Evolutionary conservation across 208 protist genomes (phyloP), one percentile per base, ranked within the genome.

Genomic region (Jaenimonas drosophilae): DNA sequence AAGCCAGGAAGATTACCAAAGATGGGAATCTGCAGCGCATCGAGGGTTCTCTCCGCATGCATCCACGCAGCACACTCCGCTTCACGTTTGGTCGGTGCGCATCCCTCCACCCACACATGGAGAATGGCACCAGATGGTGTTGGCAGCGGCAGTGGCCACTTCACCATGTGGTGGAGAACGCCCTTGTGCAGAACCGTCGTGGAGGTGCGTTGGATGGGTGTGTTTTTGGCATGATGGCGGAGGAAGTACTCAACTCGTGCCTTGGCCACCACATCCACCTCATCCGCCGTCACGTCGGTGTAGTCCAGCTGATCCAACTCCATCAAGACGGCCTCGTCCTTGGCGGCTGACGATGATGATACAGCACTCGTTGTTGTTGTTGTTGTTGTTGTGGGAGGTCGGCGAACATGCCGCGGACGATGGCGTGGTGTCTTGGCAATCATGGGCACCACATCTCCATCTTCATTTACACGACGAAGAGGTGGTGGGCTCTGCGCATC

Each of bases 41-140:
- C 80, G 14, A 95, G 55, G 5, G 71, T 63, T 6, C 79, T 77
- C 55, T 92, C 78, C 38, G 88, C 88, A 49, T 95, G 88, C 88
- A 95, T 92, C 76, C 78, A 95, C 9, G 64, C 71, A 9, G 92
- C 62, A n/a, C 71, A 26, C 16, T 95, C 88, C 14, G 88, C 83
- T 42, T 95, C 88, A 19, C 69, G 72, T 49, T 86, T 82, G 0
- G 79, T 86, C 23, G 67, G 44, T 7, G 83, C 84, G 3, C 64
- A 57, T 11, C 88, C 81, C 3, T 60, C 51, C 25, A 75, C 76
- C 24, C 28, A 52, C 56, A 38, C 65, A 44, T 38, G 43, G 4
- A 29, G 21, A 3, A 4, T n/a, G 3, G 12, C 6, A 14, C 6
- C 11, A 3, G 24, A 11, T 9, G 36, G n/a, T 4, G 7, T 29